Evolutionary conservation across 2,329 filamentous ascomycete species (phyloP).

Genomic region (Incumbomyces lentus): DNA sequence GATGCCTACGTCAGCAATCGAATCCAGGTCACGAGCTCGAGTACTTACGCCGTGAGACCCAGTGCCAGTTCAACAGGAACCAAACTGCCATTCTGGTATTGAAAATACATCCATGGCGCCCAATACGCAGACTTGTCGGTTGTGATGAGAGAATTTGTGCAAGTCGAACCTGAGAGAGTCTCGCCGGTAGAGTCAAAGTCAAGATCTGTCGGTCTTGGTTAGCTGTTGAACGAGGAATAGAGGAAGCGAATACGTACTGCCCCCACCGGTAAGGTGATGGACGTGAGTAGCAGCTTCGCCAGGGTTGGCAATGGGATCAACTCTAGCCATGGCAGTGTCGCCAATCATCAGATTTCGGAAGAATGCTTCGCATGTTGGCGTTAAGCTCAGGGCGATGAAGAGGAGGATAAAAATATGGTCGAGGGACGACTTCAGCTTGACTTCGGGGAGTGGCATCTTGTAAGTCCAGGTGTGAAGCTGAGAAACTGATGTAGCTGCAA

Average conservation of each 20-base stretch:
- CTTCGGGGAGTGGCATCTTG: slow-evolving; percentile 1
- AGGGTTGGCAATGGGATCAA: slow-evolving; percentile 66
- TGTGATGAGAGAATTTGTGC: slow-evolving; percentile 69
- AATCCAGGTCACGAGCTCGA: too few species aligned
- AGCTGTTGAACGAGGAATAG: background rate
- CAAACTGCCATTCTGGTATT: slow-evolving; percentile 55
- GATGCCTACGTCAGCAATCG: too few species aligned
- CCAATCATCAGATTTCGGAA: slow-evolving; percentile 83
- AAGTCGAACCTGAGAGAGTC: slow-evolving; percentile 50
- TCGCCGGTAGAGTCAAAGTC: slow-evolving; percentile 44
- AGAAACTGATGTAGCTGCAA: too few species aligned
- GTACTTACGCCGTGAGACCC: slow-evolving; percentile 69
- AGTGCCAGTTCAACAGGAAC: slow-evolving; percentile 64
- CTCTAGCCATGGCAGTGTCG: slow-evolving; percentile 55
- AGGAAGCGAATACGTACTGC: slow-evolving; percentile 45
- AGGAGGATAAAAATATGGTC: background rate
- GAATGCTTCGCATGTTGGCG: slow-evolving; percentile 52
- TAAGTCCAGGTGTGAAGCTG: background rate
- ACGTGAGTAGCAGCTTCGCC: slow-evolving; percentile 53
- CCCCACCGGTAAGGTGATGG: slow-evolving; percentile 66
- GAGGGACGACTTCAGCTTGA: background rate
- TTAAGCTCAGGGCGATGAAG: slow-evolving; percentile 20
- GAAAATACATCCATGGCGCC: slow-evolving; percentile 70
- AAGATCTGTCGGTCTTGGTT: slow-evolving; percentile 46
- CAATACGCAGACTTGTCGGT: slow-evolving; percentile 86